Base-by-base conservation (phyloP, 305 asterid species). In the Rubia peregrina region DNA sequence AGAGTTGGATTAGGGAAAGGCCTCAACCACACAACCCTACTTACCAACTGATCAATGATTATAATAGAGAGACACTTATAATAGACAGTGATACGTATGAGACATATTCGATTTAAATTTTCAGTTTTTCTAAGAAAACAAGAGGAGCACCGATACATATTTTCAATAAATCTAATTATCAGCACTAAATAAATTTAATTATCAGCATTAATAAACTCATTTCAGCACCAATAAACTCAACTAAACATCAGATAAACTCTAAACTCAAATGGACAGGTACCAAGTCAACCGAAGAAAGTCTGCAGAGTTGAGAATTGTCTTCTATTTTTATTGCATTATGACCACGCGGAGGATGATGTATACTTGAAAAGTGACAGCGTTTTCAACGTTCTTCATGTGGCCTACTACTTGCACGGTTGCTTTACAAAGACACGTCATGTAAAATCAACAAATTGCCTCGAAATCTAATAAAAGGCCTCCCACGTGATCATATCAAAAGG, bases 311-410 rank as follows among this genome's bases (percentile, higher is more conserved):
- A 51, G 59, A 51, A 17, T 5, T 51, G 59, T 51, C 59, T 51
- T 5, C 0, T 49, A 1, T 24, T 24, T 17, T 17, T 16, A 17
- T 51, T 51, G 59, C 59, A 51, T 17, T 51, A 51, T 17, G n/a
- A 51, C 9, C 17, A 51, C 59, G 59, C 59, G 59, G 59, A 51
- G 59, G 59, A n/a, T 51, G 59, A 51, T 51, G 59, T 51, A 51
- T 1, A 17, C 59, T 51, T 51, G 59, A 51, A 51, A 51, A 51
- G 59, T n/a, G 59, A 51, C 59, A 51, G 59, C 24, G 24, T 51
- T 51, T 51, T 51, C 59, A 51, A 51, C 59, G 59, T 17, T 51
- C 59, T 17, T 51, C 22, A 17, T 51, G 59, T 0, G 14, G 55
- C 19, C 53, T 12, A 48, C 53, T 48, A 3, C 53, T 51, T 17